Evolutionary conservation across 352 stramenopile species (phyloP).

Genomic region (Globisporangium heterothallicum): DNA sequence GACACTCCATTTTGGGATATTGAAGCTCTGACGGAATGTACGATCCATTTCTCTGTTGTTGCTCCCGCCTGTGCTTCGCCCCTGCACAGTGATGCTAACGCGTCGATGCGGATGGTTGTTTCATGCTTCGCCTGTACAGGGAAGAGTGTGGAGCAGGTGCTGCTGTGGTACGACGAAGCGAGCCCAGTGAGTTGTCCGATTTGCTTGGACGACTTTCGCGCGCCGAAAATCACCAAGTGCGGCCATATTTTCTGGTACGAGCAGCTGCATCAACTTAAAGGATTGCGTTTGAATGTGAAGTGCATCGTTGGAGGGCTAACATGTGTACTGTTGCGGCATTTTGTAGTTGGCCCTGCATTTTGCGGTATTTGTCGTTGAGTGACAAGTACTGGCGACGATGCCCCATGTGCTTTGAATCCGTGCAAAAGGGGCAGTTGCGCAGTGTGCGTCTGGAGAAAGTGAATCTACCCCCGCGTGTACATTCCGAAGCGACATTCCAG

Average conservation of each 20-base stretch:
- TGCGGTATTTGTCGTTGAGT: slow-evolving; percentile 76
- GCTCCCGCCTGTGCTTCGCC: too few relatives aligned
- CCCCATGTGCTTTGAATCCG: slow-evolving; percentile 84
- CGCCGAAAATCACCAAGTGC: slow-evolving; percentile 84
- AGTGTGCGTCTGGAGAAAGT: slow-evolving; percentile 64
- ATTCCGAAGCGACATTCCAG: slow-evolving; percentile 53
- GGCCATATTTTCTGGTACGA: slow-evolving; percentile 80
- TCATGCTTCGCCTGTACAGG: slow-evolving; percentile 25
- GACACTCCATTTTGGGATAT: slow-evolving; percentile 59
- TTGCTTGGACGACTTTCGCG: slow-evolving; percentile 71
- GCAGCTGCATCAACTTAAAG: too few relatives aligned
- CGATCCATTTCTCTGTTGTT: too few relatives aligned
- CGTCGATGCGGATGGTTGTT: too few relatives aligned
- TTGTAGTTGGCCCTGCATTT: slow-evolving; percentile 74
- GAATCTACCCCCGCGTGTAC: slow-evolving; percentile 50
- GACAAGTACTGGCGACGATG: slow-evolving; percentile 87
- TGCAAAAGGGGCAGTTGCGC: slow-evolving; percentile 76
- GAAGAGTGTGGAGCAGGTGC: slow-evolving; percentile 79
- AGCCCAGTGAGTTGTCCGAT: slow-evolving; percentile 65
- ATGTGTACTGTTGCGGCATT: not conserved
- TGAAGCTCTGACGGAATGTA: slow-evolving; percentile 79
- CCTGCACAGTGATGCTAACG: too few relatives aligned
- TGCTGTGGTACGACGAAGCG: slow-evolving; percentile 69
- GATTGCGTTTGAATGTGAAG: too few relatives aligned
- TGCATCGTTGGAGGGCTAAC: too few relatives aligned